phyloP scores from a whole-genome alignment of 257 asterid genomes.

The Primulina eburnea region DNA sequence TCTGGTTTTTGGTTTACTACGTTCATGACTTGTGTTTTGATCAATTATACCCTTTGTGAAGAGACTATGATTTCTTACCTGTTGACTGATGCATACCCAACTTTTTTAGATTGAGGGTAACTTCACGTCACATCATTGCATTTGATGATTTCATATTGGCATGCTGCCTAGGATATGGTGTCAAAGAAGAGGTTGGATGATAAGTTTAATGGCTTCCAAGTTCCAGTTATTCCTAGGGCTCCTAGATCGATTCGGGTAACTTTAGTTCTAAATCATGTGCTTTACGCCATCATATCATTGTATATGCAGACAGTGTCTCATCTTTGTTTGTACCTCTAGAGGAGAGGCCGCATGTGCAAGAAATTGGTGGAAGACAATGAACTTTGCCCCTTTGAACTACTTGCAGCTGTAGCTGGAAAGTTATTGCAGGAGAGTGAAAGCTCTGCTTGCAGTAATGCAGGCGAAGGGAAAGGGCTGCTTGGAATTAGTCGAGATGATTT shows the following conservation, averaged over 20 bases:
- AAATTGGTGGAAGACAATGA: slow-evolving; percentile 45
- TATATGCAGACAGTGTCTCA: slow-evolving; percentile 14
- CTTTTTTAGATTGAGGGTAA: slow-evolving; percentile 40
- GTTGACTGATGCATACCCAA: slow-evolving; percentile 5
- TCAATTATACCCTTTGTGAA: slow-evolving; percentile 8
- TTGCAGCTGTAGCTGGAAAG: slow-evolving; percentile 96
- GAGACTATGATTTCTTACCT: background rate
- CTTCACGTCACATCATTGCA: slow-evolving; percentile 24
- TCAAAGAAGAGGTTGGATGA: slow-evolving; percentile 51
- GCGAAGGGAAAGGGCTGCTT: slow-evolving; percentile 38
- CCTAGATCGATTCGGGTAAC: slow-evolving; percentile 74
- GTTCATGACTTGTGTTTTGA: background rate
- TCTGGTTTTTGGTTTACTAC: background rate
- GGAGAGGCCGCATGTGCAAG: slow-evolving; percentile 44
- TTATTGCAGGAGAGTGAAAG: slow-evolving; percentile 86
- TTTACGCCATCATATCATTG: slow-evolving; percentile 14
- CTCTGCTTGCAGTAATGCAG: slow-evolving; percentile 83
- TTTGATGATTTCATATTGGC: slow-evolving; percentile 43
- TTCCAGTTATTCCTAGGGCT: slow-evolving; percentile 62
- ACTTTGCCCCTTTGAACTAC: slow-evolving; percentile 87
- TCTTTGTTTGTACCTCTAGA: slow-evolving; percentile 41
- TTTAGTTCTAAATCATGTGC: slow-evolving; percentile 21
- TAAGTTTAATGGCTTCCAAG: slow-evolving; percentile 41
- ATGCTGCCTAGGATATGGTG: slow-evolving; percentile 63
- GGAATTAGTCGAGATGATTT: slow-evolving; percentile 31